These are phyloP conservation scores for Basidiobolus meristosporus DNA, from an alignment of 371 early-diverging fungal species.

Conservation along the genomic window DNA sequence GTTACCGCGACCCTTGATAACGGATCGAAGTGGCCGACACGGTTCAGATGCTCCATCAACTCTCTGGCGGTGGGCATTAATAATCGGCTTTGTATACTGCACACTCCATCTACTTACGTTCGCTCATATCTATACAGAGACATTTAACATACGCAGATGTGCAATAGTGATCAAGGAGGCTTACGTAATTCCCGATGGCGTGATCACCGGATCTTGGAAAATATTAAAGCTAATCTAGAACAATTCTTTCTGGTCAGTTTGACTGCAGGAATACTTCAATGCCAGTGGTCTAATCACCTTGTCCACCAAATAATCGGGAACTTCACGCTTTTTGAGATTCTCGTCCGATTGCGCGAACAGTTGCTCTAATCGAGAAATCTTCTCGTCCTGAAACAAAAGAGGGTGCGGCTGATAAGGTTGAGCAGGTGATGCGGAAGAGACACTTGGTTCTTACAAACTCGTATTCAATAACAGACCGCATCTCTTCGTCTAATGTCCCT, in stretches of 20 bases:
- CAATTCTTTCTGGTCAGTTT: background rate
- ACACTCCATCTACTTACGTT: background rate
- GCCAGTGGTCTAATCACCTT: constrained; percentile 8
- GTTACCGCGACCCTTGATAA: constrained; percentile 14
- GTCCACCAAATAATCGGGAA: constrained; percentile 18
- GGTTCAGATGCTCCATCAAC: constrained; percentile 17
- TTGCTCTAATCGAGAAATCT: constrained; percentile 3
- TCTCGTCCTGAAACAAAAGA: constrained; percentile 4
- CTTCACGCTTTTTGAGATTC: constrained; percentile 10
- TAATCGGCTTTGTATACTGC: background rate
- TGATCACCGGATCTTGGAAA: constrained; percentile 22
- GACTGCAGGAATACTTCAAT: too few relatives aligned
- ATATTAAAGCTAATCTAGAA: constrained; percentile 3
- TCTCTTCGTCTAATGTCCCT: background rate
- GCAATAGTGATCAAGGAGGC: too few relatives aligned
- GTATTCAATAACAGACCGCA: background rate
- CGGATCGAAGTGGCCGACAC: constrained; percentile 29
- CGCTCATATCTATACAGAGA: background rate
- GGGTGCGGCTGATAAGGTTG: too few relatives aligned
- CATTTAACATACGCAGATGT: background rate
- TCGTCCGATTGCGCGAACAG: constrained; percentile 14
- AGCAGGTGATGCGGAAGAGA: too few relatives aligned
- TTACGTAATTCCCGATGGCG: constrained; percentile 18
- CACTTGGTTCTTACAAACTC: background rate
- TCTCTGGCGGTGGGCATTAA: constrained; percentile 6